These are phyloP conservation scores for Sordariomycetes sp. DNA, from an alignment of 2,329 filamentous ascomycete genomes.

Conservation along the genomic window DNA sequence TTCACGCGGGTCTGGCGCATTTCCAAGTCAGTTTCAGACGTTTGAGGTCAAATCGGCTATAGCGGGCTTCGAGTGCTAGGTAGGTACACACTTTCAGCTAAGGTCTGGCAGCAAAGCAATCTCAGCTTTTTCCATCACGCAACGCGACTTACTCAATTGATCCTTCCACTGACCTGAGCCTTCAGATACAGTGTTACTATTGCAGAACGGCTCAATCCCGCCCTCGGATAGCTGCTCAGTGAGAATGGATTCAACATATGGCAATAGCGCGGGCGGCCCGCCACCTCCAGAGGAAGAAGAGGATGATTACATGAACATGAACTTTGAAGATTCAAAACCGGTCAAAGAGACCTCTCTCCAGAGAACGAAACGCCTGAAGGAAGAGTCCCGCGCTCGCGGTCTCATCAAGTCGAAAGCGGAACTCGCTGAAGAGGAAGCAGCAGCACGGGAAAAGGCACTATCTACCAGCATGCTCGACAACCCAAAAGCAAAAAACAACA, in stretches of 20 bases:
- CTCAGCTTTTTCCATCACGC: too few relatives aligned
- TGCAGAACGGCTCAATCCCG: too few relatives aligned
- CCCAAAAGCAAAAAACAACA: conserved; percentile 53
- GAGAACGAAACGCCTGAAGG: conserved; percentile 41
- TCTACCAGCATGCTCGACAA: conserved; percentile 61
- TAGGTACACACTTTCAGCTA: too few relatives aligned
- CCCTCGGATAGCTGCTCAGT: too few relatives aligned
- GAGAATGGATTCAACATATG: not conserved
- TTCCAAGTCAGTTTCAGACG: too few relatives aligned
- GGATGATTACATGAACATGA: conserved; percentile 98
- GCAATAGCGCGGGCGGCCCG: conserved; percentile 1
- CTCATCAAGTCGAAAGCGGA: conserved; percentile 74
- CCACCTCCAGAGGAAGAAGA: conserved; percentile 36
- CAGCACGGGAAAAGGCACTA: conserved; percentile 66
- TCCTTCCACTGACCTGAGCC: too few relatives aligned
- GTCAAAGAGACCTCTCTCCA: conserved; percentile 44
- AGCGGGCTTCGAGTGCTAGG: too few relatives aligned
- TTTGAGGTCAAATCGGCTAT: too few relatives aligned
- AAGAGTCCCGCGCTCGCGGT: conserved; percentile 59
- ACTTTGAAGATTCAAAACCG: conserved; percentile 60
- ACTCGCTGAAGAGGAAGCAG: conserved; percentile 63
- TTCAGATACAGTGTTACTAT: too few relatives aligned
- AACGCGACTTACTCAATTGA: too few relatives aligned
- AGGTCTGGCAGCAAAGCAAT: too few relatives aligned
- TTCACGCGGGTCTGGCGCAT: too few relatives aligned